phyloP scores from a whole-genome alignment of 2,329 filamentous ascomycete genomes.

The Raffaelea ambrosiae region DNA sequence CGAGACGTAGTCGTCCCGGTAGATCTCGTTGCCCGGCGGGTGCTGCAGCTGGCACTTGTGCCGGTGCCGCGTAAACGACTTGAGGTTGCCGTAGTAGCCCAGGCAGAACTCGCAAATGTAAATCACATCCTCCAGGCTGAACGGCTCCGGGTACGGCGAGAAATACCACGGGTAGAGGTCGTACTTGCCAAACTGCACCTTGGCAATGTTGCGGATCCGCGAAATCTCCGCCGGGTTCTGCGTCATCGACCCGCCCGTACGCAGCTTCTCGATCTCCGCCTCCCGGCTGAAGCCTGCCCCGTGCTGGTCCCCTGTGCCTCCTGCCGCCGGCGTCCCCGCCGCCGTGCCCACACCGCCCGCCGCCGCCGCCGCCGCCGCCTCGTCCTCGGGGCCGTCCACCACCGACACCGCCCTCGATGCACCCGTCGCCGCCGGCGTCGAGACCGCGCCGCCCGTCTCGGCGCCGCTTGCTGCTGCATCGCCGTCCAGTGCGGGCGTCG shows the following conservation, averaged over 20 bases:
- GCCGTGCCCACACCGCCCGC: slow-evolving; percentile 13
- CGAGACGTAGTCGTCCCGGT: slow-evolving; percentile 85
- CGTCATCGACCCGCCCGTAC: slow-evolving; percentile 94
- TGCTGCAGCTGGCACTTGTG: slow-evolving; percentile 85
- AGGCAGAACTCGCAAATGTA: slow-evolving; percentile 98
- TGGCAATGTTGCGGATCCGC: slow-evolving; percentile 87
- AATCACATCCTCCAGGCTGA: slow-evolving; percentile 80
- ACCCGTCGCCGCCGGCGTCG: slow-evolving; percentile 2
- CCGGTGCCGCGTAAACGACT: slow-evolving; percentile 77
- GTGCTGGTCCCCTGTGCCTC: neutral
- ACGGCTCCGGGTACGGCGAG: slow-evolving; percentile 87
- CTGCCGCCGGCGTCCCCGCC: neutral
- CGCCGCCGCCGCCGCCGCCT: slow-evolving; percentile 23
- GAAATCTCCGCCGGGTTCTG: slow-evolving; percentile 97
- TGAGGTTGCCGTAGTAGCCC: slow-evolving; percentile 76
- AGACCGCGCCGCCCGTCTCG: neutral
- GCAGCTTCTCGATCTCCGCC: slow-evolving; percentile 92
- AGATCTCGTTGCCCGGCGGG: slow-evolving; percentile 96
- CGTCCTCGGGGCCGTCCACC: slow-evolving; percentile 47
- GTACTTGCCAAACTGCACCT: slow-evolving; percentile 85
- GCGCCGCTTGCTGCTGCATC: slow-evolving; percentile 18
- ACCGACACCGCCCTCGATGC: slow-evolving; percentile 34
- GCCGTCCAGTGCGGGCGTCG: slow-evolving; percentile 20
- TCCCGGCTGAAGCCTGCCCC: slow-evolving; percentile 58
- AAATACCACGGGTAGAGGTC: slow-evolving; percentile 99